Evolutionary conservation across 495 filamentous ascomycete genomes (phyloP).

Genomic region (Penicillium argentinense): DNA sequence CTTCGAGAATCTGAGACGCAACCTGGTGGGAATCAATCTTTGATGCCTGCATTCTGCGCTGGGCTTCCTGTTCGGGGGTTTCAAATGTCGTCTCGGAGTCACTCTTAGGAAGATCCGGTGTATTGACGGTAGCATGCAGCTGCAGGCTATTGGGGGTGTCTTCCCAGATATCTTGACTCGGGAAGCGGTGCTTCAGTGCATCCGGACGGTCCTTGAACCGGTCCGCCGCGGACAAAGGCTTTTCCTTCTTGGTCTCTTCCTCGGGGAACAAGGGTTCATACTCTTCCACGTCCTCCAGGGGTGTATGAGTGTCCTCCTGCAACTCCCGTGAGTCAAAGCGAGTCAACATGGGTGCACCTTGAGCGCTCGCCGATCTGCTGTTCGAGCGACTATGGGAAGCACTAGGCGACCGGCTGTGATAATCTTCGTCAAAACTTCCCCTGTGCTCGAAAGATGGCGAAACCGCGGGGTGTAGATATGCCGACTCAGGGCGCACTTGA

Average conservation of each 20-base stretch:
- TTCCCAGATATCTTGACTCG: constrained; percentile 95
- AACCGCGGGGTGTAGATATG: constrained; percentile 71
- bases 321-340: constrained; percentile 54
- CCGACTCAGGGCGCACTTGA: constrained; percentile 77
- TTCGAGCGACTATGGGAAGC: constrained; percentile 64
- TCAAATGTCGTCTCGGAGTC: constrained; percentile 47
- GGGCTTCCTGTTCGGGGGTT: constrained; percentile 55
- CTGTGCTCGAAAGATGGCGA: constrained; percentile 63
- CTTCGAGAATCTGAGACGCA: constrained; percentile 39
- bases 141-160: constrained; percentile 88
- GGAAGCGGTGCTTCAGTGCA: constrained; percentile 72
- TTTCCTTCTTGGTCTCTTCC: constrained; percentile 62
- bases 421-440: constrained; percentile 57
- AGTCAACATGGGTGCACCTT: constrained; percentile 46
- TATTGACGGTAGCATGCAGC: constrained; percentile 80
- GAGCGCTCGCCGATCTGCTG: constrained; percentile 69
- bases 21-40: constrained; percentile 50
- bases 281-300: constrained; percentile 86
- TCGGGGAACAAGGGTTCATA: constrained; percentile 96
- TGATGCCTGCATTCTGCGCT: constrained; percentile 46
- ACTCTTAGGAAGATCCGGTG: constrained; percentile 57
- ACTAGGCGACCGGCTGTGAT: constrained; percentile 53
- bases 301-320: constrained; percentile 58
- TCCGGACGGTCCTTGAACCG: constrained; percentile 63
- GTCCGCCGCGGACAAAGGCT: constrained; percentile 56